A percentile compares a stretch with the other conserved stretches of the same genome.
These are phyloP conservation scores for Trametes meyenii DNA, from an alignment of 768 basidiomycete genomes.

Conservation along the genomic window DNA sequence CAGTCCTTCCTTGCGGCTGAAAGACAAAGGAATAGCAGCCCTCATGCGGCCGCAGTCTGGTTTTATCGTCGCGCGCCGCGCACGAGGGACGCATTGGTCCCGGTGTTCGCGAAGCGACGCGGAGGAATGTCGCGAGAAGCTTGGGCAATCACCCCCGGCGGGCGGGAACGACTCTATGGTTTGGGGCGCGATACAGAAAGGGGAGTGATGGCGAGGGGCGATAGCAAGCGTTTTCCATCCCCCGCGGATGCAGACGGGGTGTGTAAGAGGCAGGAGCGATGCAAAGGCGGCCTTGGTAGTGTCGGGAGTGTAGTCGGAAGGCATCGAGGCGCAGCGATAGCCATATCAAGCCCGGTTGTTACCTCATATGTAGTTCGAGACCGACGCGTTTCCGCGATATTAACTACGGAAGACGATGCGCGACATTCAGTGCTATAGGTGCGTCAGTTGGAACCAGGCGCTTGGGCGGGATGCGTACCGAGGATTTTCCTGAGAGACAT, in stretches of 20 bases:
- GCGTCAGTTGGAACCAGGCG: neutral
- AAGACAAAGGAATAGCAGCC: conserved; percentile 7
- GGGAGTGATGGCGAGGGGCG: neutral
- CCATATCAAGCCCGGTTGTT: neutral
- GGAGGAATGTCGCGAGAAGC: conserved; percentile 28
- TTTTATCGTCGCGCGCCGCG: conserved; percentile 11
- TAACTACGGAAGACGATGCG: conserved; percentile 1
- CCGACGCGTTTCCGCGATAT: conserved; percentile 16
- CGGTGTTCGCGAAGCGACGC: conserved; percentile 19
- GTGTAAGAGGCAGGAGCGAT: conserved; percentile 10
- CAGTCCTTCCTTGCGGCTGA: conserved; percentile 5
- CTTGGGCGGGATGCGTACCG: conserved; percentile 4
- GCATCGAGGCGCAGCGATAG: neutral
- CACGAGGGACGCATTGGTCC: conserved; percentile 7
- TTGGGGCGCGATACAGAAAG: neutral
- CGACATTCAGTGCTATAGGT: conserved; percentile 3
- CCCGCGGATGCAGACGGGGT: neutral
- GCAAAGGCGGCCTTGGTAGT: neutral
- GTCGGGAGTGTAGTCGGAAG: conserved; percentile 5
- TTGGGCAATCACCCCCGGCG: conserved; percentile 10
- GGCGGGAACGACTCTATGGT: conserved; percentile 12
- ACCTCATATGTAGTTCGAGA: conserved; percentile 4
- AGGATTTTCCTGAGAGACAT: conserved; percentile 2
- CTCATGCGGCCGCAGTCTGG: conserved; percentile 5
- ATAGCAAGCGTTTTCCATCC: neutral